Conservation (phyloP, 306 rosid genomes). For the Vigna hirtella region DNA sequence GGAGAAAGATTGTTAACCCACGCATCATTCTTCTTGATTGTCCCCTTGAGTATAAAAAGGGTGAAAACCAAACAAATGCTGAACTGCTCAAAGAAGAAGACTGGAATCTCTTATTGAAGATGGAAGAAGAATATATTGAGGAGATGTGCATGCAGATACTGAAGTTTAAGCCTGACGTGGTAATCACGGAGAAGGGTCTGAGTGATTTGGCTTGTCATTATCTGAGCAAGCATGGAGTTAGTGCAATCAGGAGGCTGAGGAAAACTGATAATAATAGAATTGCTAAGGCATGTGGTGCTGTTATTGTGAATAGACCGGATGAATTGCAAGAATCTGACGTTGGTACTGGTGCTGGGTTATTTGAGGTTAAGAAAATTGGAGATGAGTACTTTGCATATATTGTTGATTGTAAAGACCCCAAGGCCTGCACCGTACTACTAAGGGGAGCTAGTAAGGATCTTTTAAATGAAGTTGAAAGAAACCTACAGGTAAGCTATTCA, state of each 20-base stretch:
- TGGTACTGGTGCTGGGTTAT: slow-evolving; percentile 93
- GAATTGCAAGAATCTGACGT: slow-evolving; percentile 94
- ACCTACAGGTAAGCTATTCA: slow-evolving; percentile 70
- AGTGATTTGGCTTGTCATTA: slow-evolving; percentile 98
- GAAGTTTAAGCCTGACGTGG: slow-evolving; percentile 90
- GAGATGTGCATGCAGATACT: slow-evolving; percentile 84
- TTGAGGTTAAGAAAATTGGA: slow-evolving; percentile 95
- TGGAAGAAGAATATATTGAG: slow-evolving; percentile 94
- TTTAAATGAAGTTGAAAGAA: slow-evolving; percentile 89
- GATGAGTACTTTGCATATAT: slow-evolving; percentile 82
- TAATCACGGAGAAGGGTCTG: slow-evolving; percentile 92
- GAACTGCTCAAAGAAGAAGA: slow-evolving; percentile 92
- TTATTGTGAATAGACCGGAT: slow-evolving; percentile 92
- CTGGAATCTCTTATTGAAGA: slow-evolving; percentile 82
- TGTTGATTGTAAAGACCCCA: slow-evolving; percentile 93
- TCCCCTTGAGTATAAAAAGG: slow-evolving; percentile 94
- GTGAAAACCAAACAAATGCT: slow-evolving; percentile 96
- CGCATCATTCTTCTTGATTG: slow-evolving; percentile 88
- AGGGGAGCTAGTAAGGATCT: slow-evolving; percentile 96
- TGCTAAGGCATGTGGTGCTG: slow-evolving; percentile 96
- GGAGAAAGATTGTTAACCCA: slow-evolving; percentile 90
- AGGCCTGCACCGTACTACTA: slow-evolving; percentile 84
- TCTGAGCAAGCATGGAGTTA: slow-evolving; percentile 84
- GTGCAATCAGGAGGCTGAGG: slow-evolving; percentile 90
- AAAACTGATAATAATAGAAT: slow-evolving; percentile 91